Base-by-base conservation (phyloP, 257 asterid genomes). In the Salvia hispanica region DNA sequence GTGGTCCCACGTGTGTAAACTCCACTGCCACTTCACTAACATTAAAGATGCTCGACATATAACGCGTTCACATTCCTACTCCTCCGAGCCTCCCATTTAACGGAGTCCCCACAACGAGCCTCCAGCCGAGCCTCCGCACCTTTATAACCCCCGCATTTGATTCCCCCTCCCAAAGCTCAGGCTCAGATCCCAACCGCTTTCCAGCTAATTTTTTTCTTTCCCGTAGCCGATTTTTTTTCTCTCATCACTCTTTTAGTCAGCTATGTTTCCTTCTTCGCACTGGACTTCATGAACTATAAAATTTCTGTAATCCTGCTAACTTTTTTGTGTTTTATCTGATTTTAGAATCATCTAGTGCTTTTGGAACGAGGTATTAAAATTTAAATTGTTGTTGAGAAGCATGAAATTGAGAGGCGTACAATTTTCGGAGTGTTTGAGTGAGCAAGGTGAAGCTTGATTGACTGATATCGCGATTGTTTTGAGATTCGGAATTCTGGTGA, bases 171-270 rank as follows among this genome's bases (percentile, higher is more conserved):
- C 77, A 43, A 46, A 57, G 78, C 84, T 71, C 5, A 76, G 84
- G 84, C 83, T 82, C 82, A 55, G 74, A 69, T 76, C 85, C 86
- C 82, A 46, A 79, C 83, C 72, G 58, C 66, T 72, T 79, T 73
- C 85, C 82, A 84, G 81, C 88, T 83, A 83, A 63, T 73, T 69
- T 70, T 67, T 60, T 75, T 73, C 58, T 67, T 74, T 74, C 74
- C 72, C 74, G 73, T 70, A 64, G 40, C 74, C 74, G 74, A 74
- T 73, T 72, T 75, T 75, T 74, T 67, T 44, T 16, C 66, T 31
- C 47, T 25, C 31, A 25, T 25, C 47, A 15, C 48, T 25, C 25
- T 21, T 21, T 21, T 21, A 21, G 25, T 21, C 31, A 25, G 31
- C 31, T 48, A 60, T 55, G 66, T 67, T 66, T 70, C 31, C 77